phyloP scores from a whole-genome alignment of 495 filamentous ascomycete species.

The Hapsidospora chrysogenum region DNA sequence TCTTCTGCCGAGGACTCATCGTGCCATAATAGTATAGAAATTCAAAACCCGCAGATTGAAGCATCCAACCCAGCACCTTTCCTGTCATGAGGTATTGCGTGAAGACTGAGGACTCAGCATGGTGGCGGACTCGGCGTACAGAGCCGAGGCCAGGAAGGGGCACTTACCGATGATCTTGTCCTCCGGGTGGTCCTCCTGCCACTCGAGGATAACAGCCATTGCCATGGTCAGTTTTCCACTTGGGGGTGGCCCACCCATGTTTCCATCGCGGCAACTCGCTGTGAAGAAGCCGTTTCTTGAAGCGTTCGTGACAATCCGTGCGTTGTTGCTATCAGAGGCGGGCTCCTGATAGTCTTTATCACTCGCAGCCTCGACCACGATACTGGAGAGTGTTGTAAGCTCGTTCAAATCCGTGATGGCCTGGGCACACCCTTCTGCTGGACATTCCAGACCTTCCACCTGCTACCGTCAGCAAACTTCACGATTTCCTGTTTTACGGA shows the following conservation, averaged over 20 bases:
- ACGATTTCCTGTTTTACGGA: no score
- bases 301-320: background rate
- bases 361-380: no score
- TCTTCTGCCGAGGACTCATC: conserved; percentile 5
- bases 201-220: conserved; percentile 13
- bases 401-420: no score
- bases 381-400: no score
- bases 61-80: conserved; percentile 16
- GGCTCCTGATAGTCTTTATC: no score
- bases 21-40: conserved; percentile 13
- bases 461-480: no score
- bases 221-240: conserved; percentile 15
- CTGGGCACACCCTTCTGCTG: no score
- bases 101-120: conserved; percentile 10
- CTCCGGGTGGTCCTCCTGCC: conserved; percentile 14
- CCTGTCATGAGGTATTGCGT: conserved; percentile 16
- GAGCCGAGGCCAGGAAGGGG: no score
- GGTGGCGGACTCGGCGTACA: background rate
- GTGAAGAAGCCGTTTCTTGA: conserved; percentile 1
- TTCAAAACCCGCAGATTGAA: conserved; percentile 3
- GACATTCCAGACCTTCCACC: no score
- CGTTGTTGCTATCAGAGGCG: conserved; percentile 2
- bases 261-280: conserved; percentile 2
- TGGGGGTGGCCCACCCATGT: conserved; percentile 6
- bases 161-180: conserved; percentile 21